Evolutionary conservation across 805 yeast species (phyloP).

Genomic region (Candida silvatica): DNA sequence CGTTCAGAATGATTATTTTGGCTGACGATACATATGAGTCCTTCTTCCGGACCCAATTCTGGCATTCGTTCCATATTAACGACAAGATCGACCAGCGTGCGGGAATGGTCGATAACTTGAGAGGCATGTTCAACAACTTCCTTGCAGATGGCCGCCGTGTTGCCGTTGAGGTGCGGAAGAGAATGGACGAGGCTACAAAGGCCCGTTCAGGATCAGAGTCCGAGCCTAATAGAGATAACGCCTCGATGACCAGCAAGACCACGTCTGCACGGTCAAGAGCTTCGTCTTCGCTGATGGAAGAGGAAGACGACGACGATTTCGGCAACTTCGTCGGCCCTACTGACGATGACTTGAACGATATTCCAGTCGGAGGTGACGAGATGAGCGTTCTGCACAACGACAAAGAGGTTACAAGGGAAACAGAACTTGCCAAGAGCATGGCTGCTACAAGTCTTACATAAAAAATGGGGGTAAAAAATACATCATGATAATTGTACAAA

Average conservation of each 20-base stretch:
- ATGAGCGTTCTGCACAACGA: slow-evolving; percentile 13
- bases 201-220: not conserved
- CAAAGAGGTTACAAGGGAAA: slow-evolving; percentile 10
- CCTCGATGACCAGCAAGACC: not conserved
- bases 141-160: slow-evolving; percentile 90
- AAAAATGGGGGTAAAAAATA: too few relatives aligned
- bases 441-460: too few relatives aligned
- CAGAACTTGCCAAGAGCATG: slow-evolving; percentile 9
- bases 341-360: slow-evolving; percentile 14
- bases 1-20: slow-evolving; percentile 87
- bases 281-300: slow-evolving; percentile 8
- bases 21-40: slow-evolving; percentile 93
- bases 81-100: slow-evolving; percentile 34
- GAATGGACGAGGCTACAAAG: slow-evolving; percentile 68
- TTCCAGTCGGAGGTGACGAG: slow-evolving; percentile 15
- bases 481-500: too few relatives aligned
- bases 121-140: slow-evolving; percentile 86
- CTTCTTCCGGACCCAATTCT: slow-evolving; percentile 63
- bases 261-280: slow-evolving; percentile 12
- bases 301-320: slow-evolving; percentile 18
- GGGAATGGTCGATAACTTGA: slow-evolving; percentile 43
- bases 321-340: slow-evolving; percentile 24
- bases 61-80: slow-evolving; percentile 59
- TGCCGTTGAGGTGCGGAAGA: slow-evolving; percentile 79
- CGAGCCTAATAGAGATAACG: not conserved